phyloP scores from a whole-genome alignment of 148 eudicot species.

The Rhododendron simsii region DNA sequence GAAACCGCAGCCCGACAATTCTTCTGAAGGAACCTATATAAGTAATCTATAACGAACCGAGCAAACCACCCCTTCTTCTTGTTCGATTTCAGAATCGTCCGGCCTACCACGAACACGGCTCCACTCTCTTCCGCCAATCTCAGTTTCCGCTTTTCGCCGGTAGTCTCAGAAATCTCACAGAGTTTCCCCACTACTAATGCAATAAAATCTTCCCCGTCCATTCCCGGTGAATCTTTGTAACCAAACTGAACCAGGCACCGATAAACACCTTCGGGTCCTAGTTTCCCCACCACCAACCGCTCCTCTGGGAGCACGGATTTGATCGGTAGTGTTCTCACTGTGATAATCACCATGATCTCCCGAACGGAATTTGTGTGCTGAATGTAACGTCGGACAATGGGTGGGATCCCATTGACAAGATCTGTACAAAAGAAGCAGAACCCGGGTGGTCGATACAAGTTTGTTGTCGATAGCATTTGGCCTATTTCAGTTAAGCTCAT shows the following conservation, averaged over 20 bases:
- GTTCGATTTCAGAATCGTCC: constrained; percentile 21
- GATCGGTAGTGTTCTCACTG: constrained; percentile 25
- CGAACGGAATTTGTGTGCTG: constrained; percentile 7
- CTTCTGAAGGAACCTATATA: constrained; percentile 34
- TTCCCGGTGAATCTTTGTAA: constrained; percentile 1
- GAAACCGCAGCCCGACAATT: constrained; percentile 31
- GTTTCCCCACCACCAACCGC: constrained; percentile 9
- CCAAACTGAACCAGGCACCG: constrained; percentile 20
- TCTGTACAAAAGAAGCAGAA: constrained; percentile 34
- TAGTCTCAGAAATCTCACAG: neutral
- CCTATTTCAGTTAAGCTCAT: constrained; percentile 3
- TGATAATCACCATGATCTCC: constrained; percentile 29
- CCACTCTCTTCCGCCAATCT: constrained; percentile 7
- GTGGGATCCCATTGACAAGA: constrained; percentile 32
- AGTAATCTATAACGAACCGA: constrained; percentile 19
- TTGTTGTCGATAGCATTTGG: neutral
- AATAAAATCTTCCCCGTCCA: constrained; percentile 1
- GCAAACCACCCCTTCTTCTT: constrained; percentile 10
- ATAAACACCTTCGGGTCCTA: constrained; percentile 7
- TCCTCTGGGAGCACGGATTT: constrained; percentile 25
- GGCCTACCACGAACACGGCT: constrained; percentile 19
- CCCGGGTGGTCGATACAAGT: constrained; percentile 18
- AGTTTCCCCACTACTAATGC: constrained; percentile 13
- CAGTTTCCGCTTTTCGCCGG: constrained; percentile 5
- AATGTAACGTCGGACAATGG: constrained; percentile 28